Percentiles rank a stretch among this genome's conserved stretches.
Evolutionary conservation across 768 basidiomycete genomes (phyloP).

Genomic region (Suillus americanus): DNA sequence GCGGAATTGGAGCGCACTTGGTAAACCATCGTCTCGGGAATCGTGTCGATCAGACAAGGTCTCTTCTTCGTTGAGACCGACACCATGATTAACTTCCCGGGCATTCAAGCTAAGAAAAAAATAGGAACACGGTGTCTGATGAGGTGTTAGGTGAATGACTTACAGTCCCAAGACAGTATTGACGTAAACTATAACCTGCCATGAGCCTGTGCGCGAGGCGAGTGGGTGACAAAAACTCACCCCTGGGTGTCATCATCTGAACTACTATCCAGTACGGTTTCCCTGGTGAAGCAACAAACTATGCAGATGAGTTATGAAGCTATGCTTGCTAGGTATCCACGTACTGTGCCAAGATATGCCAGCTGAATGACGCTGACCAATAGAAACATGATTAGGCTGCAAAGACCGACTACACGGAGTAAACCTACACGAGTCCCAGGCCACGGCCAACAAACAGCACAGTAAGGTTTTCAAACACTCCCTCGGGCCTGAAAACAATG

Average conservation of each 20-base stretch:
- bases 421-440: constrained; percentile 24
- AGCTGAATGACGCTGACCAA: constrained; percentile 18
- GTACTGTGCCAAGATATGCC: constrained; percentile 19
- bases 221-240: constrained; percentile 11
- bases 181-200: constrained; percentile 21
- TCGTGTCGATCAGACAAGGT: constrained; percentile 11
- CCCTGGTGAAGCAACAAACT: constrained; percentile 27
- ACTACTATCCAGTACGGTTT: constrained; percentile 25
- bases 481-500: constrained; percentile 12
- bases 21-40: background rate
- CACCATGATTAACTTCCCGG: constrained; percentile 18
- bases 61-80: constrained; percentile 27
- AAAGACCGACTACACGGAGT: background rate
- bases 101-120: constrained; percentile 23
- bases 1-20: constrained; percentile 14
- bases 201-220: background rate
- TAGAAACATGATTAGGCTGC: background rate
- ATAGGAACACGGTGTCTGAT: background rate
- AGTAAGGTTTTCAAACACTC: constrained; percentile 4
- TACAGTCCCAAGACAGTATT: constrained; percentile 28
- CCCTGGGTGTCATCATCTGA: constrained; percentile 27
- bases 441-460: constrained; percentile 19
- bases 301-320: background rate
- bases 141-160: constrained; percentile 1
- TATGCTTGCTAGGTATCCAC: background rate